phyloP scores from a whole-genome alignment of 1,139 yeast genomes.

The Nakaseomyces uthaithaninus region DNA sequence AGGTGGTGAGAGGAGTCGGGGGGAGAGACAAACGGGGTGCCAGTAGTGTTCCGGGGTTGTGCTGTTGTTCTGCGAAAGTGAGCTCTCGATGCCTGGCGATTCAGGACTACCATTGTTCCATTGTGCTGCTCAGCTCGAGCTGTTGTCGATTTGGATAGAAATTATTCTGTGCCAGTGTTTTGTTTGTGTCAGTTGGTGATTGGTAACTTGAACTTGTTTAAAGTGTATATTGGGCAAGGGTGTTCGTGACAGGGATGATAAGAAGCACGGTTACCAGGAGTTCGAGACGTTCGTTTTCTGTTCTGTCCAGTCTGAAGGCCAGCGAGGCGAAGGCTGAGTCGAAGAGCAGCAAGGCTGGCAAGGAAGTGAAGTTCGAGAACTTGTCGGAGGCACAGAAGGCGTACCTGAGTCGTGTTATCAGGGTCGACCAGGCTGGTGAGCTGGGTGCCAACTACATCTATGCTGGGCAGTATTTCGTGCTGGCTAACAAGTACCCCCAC shows the following conservation, averaged over 20 bases:
- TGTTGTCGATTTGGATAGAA: too few relatives aligned
- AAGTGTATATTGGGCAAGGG: too few relatives aligned
- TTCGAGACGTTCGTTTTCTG: slow-evolving; percentile 12
- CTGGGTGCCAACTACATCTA: slow-evolving; percentile 94
- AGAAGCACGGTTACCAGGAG: neutral
- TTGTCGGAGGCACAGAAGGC: slow-evolving; percentile 57
- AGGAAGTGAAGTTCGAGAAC: slow-evolving; percentile 20
- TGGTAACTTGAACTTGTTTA: too few relatives aligned
- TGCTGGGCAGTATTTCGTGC: slow-evolving; percentile 78
- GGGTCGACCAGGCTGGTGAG: slow-evolving; percentile 98
- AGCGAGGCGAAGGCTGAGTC: slow-evolving; percentile 8
- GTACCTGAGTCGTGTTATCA: slow-evolving; percentile 62
- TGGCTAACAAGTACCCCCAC: slow-evolving; percentile 63
- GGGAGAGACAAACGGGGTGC: neutral
- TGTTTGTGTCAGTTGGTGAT: too few relatives aligned
- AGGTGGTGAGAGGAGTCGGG: too few relatives aligned
- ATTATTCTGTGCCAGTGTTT: too few relatives aligned
- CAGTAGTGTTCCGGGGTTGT: too few relatives aligned
- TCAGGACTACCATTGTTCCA: too few relatives aligned
- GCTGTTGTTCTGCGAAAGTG: too few relatives aligned
- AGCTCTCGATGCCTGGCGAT: too few relatives aligned
- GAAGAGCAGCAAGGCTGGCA: slow-evolving; percentile 7
- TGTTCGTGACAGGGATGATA: slow-evolving; percentile 1
- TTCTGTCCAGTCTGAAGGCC: slow-evolving; percentile 13
- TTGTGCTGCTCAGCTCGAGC: too few relatives aligned